Evolutionary conservation across 192 early-diverging fungal species (phyloP), one percentile per base, ranked within the genome.

Genomic region (Gorgonomyces haynaldii): DNA sequence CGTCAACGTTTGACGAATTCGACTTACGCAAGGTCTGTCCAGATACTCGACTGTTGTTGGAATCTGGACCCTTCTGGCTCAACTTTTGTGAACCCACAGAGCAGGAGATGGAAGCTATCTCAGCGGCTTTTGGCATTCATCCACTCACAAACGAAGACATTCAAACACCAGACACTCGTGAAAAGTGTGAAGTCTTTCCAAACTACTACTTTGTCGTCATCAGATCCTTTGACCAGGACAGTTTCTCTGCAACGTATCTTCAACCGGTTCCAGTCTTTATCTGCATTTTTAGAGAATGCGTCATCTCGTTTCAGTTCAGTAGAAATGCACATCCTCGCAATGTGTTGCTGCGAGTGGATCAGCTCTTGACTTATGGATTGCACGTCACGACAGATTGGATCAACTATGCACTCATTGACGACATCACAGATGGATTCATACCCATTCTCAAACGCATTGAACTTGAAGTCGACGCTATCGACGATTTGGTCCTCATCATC

Each of bases 121-220:
- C 48, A 43, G 42, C 49, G 56, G 32, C 16, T 43, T 31, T 30
- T 10, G 76, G 67, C 19, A 81, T 96, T 20, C 91, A 96, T 59
- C 87, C 89, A 24, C 61, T 96, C 32, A 92, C 91, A 1, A 72
- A 70, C 15, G 89, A 98, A 68, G 96, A 98, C 53, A 95, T 98
- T 40, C 57, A 71, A 27, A 83, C 78, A 15, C 79, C 87, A 25
- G 85, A 89, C 45, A 76, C 79, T n/a, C 72, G 93, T 12, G 96
- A 98, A 66, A 96, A 96, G 53, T 89, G 89, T 45, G 93, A 98
- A 61, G 67, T 82, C 24, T 96, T 90, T 61, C 69, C 67, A 41
- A 79, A 86, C 44, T 98, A 98, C 62, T 88, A 85, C 51, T 96
- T 96, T 68, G 79, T 95, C 17, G 82, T 84, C 51, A 91, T 93